Evolutionary conservation across 441 rosid species (phyloP).

Genomic region (Erysimum pusillum): DNA sequence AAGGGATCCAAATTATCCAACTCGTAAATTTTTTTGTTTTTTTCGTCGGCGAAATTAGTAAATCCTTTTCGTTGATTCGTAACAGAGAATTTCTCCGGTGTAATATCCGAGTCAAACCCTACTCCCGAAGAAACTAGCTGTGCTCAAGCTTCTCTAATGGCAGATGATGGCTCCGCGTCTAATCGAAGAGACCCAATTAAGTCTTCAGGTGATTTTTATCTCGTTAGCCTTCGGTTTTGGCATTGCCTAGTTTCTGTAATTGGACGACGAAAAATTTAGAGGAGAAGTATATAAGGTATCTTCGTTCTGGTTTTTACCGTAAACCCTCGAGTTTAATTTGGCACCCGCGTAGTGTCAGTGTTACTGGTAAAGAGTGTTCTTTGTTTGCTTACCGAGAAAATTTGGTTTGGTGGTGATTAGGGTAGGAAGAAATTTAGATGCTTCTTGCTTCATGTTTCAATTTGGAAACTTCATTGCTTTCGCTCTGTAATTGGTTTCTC

Average conservation of each 20-base stretch:
- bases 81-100: not conserved
- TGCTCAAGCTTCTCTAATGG: conserved; percentile 53
- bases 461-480: too few relatives aligned
- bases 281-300: not conserved
- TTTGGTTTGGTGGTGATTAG: conserved; percentile 22
- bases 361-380: too few relatives aligned
- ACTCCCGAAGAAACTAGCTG: not conserved
- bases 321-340: conserved; percentile 31
- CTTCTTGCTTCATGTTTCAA: not conserved
- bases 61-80: conserved; percentile 4
- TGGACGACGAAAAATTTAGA: not conserved
- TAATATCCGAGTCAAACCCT: conserved; percentile 12
- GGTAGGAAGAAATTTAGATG: not conserved
- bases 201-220: conserved; percentile 65
- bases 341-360: conserved; percentile 3
- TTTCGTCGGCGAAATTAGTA: conserved; percentile 14
- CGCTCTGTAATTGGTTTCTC: too few relatives aligned
- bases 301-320: conserved; percentile 6
- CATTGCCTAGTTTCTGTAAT: conserved; percentile 3
- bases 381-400: too few relatives aligned
- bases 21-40: not conserved
- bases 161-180: conserved; percentile 68
- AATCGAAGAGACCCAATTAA: conserved; percentile 85
- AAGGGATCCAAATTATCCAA: conserved; percentile 42
- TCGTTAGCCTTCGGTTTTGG: not conserved